Evolutionary conservation across 2,329 filamentous ascomycete genomes (phyloP).

Genomic region (Ilyonectria robusta): DNA sequence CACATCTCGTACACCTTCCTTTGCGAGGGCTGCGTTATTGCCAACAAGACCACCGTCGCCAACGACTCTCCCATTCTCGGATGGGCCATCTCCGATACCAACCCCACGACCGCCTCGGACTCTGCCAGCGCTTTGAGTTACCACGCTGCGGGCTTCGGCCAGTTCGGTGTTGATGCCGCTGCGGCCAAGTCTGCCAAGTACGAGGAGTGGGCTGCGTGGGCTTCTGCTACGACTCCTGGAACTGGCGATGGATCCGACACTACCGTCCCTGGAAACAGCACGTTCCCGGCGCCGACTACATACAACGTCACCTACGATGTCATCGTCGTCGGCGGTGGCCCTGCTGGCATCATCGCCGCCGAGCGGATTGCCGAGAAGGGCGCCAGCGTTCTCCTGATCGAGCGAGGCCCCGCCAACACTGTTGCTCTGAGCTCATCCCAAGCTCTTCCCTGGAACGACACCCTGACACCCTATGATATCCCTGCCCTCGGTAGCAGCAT

Average conservation of each 20-base stretch:
- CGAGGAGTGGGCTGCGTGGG: slow-evolving; percentile 44
- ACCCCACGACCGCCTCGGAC: slow-evolving; percentile 51
- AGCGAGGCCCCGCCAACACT: slow-evolving; percentile 46
- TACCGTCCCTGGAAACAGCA: slow-evolving; percentile 30
- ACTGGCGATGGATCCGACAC: slow-evolving; percentile 32
- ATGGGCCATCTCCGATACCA: slow-evolving; percentile 56
- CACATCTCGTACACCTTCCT: slow-evolving; percentile 69
- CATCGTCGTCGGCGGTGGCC: slow-evolving; percentile 46
- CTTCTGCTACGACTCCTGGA: slow-evolving; percentile 35
- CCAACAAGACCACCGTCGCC: slow-evolving; percentile 51
- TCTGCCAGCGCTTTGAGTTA: slow-evolving; percentile 54
- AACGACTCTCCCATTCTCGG: slow-evolving; percentile 51
- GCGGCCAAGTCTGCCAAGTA: slow-evolving; percentile 52
- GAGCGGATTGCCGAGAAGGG: slow-evolving; percentile 45
- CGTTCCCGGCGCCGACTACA: slow-evolving; percentile 31
- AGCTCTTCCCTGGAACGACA: slow-evolving; percentile 42
- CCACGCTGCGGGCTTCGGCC: slow-evolving; percentile 58
- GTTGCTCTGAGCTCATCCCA: slow-evolving; percentile 41
- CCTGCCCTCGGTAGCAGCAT: slow-evolving; percentile 45
- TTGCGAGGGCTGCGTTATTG: slow-evolving; percentile 60
- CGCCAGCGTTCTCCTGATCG: slow-evolving; percentile 44
- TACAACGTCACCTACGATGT: slow-evolving; percentile 46
- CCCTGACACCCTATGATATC: slow-evolving; percentile 44
- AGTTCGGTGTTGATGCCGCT: slow-evolving; percentile 52
- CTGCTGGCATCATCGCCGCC: slow-evolving; percentile 46